A percentile compares a stretch with the other conserved stretches of the same genome.
These are phyloP conservation scores for Phanerodontia chrysosporium DNA, from an alignment of 768 basidiomycete species.

Conservation along the genomic window DNA sequence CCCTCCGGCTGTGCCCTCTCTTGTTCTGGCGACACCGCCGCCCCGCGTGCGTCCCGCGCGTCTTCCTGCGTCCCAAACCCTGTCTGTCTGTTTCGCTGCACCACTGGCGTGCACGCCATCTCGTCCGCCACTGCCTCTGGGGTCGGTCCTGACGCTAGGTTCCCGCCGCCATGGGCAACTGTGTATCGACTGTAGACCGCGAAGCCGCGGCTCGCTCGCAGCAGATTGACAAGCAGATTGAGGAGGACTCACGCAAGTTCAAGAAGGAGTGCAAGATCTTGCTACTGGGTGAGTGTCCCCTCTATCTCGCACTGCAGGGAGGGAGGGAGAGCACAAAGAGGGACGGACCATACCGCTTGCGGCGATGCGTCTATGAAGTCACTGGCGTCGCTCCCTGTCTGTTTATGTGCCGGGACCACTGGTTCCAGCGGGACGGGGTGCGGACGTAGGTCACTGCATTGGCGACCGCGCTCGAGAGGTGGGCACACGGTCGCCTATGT, in stretches of 20 bases:
- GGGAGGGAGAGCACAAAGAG: background rate
- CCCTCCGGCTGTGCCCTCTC: background rate
- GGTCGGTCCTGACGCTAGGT: background rate
- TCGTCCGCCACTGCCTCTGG: background rate
- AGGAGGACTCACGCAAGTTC: slow-evolving; percentile 79
- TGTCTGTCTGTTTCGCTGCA: background rate
- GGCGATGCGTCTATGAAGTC: background rate
- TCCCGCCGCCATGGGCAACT: slow-evolving; percentile 56
- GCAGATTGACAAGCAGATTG: slow-evolving; percentile 77
- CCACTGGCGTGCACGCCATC: background rate
- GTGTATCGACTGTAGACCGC: slow-evolving; percentile 55
- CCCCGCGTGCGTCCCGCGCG: background rate
- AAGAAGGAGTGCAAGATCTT: slow-evolving; percentile 92
- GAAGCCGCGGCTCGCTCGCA: slow-evolving; percentile 61
- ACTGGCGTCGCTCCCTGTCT: too few relatives aligned
- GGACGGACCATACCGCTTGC: background rate
- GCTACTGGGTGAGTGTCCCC: slow-evolving; percentile 62
- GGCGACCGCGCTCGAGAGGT: too few relatives aligned
- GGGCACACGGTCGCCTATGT: too few relatives aligned
- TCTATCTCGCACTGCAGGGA: background rate
- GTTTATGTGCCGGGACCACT: too few relatives aligned
- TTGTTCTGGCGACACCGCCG: background rate
- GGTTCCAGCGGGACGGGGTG: too few relatives aligned
- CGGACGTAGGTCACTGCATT: too few relatives aligned
- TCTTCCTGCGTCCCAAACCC: background rate